Evolutionary conservation across 306 rosid genomes (phyloP), one percentile per base, ranked within the genome.

Genomic region (Pyrus bretschneideri): DNA sequence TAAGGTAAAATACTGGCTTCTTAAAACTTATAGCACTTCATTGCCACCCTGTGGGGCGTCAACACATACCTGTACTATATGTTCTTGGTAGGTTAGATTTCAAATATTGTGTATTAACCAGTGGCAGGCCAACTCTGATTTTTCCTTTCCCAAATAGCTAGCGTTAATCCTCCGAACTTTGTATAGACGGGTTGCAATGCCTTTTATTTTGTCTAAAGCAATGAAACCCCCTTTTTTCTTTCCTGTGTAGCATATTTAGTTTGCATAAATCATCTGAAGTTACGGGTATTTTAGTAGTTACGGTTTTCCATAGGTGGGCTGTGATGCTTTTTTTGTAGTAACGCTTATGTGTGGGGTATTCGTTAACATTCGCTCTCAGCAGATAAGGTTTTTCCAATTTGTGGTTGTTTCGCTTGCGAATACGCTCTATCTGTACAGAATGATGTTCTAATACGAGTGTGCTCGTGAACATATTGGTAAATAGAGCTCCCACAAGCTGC

Each of bases 51-150:
- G 35, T 63, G 66, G 80, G 78, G 78, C 64, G 74, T 49, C 75
- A 69, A 76, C 76, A 72, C 78, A 80, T 79, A 75, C 63, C 29
- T 83, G 85, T 87, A 86, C 85, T 86, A 78, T 86, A 72, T 84
- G 81, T 69, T 77, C 25, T 72, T 63, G 18, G 62, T 79, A 83
- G 86, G 72, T 70, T 73, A 62, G 82, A 49, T 61, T 69, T 80
- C 75, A 69, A 71, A 76, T 45, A 17, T 79, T 74, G 82, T 82
- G 89, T 74, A 69, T 79, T 72, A 79, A 60, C 73, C 67, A 74
- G 82, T 64, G 80, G 74, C 76, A 70, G 73, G 59, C 75, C n/a
- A 64, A 74, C 77, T 80, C 31, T 73, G 52, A 17, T 51, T 72
- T 17, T 62, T 46, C 81, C 63, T 46, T 67, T 46, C 40, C 46